phyloP scores from a whole-genome alignment of 306 rosid genomes.

The Inga laurina region DNA sequence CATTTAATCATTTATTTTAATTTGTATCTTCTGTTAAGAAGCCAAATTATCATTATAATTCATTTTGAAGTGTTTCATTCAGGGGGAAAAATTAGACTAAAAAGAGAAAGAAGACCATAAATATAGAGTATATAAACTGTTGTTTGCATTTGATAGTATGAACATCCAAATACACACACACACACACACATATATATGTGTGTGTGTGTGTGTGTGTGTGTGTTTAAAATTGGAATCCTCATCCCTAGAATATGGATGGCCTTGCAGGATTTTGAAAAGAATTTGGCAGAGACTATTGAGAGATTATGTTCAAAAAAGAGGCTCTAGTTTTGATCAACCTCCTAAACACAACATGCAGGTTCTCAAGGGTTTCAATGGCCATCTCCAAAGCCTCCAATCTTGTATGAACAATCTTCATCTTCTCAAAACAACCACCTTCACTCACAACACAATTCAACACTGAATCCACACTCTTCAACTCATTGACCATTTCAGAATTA shows the following conservation, averaged over 20 bases:
- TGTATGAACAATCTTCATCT: conserved; percentile 34
- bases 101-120: neutral
- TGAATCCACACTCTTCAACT: conserved; percentile 48
- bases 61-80: neutral
- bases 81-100: neutral
- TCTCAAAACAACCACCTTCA: conserved; percentile 31
- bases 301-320: conserved; percentile 57
- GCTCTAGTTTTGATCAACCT: conserved; percentile 62
- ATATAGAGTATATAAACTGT: neutral
- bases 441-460: conserved; percentile 32
- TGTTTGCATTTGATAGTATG: neutral
- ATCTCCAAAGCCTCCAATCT: conserved; percentile 54
- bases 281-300: conserved; percentile 35
- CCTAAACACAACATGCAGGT: conserved; percentile 56
- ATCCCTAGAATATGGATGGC: conserved; percentile 51
- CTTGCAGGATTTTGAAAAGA: conserved; percentile 22
- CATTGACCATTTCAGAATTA: conserved; percentile 37
- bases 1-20: neutral
- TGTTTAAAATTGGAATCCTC: conserved; percentile 19
- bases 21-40: neutral
- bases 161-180: neutral
- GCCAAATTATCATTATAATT: neutral
- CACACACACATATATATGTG: no score
- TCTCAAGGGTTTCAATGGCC: conserved; percentile 55
- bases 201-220: no score